phyloP scores from a whole-genome alignment of 2,329 filamentous ascomycete genomes.

The Sporothrix pallida region DNA sequence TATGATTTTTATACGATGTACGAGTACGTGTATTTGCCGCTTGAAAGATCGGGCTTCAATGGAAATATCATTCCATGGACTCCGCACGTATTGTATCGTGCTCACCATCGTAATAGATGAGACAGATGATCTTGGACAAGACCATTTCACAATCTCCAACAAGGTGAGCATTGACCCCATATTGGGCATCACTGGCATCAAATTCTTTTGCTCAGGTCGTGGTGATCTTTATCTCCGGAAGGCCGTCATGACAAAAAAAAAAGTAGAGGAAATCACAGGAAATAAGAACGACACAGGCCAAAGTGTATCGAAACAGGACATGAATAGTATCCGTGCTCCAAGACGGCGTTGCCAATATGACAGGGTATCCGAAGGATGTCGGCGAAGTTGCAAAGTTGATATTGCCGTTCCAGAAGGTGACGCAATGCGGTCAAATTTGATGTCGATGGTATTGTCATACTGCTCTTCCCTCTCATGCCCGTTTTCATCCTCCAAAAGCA shows the following conservation, averaged over 20 bases:
- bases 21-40: no score
- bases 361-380: no score
- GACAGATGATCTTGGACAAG: background rate
- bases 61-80: background rate
- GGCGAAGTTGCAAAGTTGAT: background rate
- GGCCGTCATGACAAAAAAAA: background rate
- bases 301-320: background rate
- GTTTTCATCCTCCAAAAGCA: no score
- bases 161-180: background rate
- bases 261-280: background rate
- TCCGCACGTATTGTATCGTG: background rate
- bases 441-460: no score
- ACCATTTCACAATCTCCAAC: no score
- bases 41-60: background rate
- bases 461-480: no score
- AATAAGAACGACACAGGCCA: background rate
- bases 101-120: background rate
- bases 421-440: background rate
- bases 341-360: no score
- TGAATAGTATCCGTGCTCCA: no score
- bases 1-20: no score
- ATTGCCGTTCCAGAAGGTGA: background rate
- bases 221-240: slow-evolving; percentile 1
- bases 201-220: background rate
- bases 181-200: background rate